Evolutionary conservation across 2,329 filamentous ascomycete genomes (phyloP), one percentile per base, ranked within the genome.

Genomic region (Cladophialophora bantiana): DNA sequence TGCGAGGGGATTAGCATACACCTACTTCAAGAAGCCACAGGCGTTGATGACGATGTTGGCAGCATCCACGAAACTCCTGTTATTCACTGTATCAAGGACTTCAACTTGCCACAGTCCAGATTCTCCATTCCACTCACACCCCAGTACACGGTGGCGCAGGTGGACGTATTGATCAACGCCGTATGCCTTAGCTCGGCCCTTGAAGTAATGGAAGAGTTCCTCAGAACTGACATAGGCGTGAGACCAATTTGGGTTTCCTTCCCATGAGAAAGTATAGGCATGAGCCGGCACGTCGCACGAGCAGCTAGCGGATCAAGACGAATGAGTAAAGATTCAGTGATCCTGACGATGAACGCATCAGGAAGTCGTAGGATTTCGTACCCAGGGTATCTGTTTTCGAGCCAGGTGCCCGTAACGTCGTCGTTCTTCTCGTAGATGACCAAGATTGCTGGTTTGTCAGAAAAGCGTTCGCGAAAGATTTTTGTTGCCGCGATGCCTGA

Each of bases 41-140:
- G 83, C 86, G 15, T 83, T 85, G 31, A 88, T 78, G 10, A 88
- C 74, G 64, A 87, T 86, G 69, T 86, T 83, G 4, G 81, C 81
- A 52, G 63, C 66, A 40, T 75, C 72, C 35, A 20, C 18, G 52
- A 57, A 38, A 3, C 6, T 18, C 4, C 26, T 36, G 7, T 42
- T 38, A 32, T 20, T 52, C 18, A 20, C 20, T 13, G 73, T 72
- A 34, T 66, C 53, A 12, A 10, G 12, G 13, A 66, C 40, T 38
- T 62, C 20, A 34, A 89, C 76, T 2, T 75, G 78, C 90, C 90
- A 93, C 66, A 85, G 80, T 0, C 80, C 81, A 18, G 77, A 72
- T 0, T 76, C 73, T 0, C 81, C 78, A 32, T 87, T 78, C 89
- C 89, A 92, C 12, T 80, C 76, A 1, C 85, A 80, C 0, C 77